phyloP scores from a whole-genome alignment of 768 basidiomycete species.

The Russula emetica region DNA sequence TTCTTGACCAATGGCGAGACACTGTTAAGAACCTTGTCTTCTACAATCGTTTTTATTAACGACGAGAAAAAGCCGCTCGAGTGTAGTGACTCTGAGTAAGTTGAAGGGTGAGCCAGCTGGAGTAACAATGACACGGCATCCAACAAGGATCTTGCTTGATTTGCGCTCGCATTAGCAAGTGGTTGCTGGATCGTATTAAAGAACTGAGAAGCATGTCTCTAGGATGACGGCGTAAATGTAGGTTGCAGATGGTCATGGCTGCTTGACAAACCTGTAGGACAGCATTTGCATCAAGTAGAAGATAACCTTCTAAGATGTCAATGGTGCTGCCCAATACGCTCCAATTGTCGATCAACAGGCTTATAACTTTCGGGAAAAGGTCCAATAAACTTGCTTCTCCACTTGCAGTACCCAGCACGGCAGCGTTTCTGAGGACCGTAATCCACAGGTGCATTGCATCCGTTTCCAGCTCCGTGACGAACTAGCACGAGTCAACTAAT shows the following conservation, averaged over 20 bases:
- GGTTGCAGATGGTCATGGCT: neutral
- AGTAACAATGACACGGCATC: conserved; percentile 54
- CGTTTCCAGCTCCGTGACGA: conserved; percentile 64
- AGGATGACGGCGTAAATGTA: neutral
- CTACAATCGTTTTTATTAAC: conserved; percentile 54
- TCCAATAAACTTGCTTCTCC: conserved; percentile 52
- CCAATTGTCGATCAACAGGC: conserved; percentile 61
- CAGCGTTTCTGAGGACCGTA: conserved; percentile 61
- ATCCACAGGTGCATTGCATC: conserved; percentile 78
- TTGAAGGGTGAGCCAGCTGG: conserved; percentile 55
- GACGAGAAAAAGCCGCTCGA: conserved; percentile 66
- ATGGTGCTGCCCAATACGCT: conserved; percentile 70
- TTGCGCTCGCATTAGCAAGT: conserved; percentile 45
- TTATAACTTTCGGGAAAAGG: conserved; percentile 59
- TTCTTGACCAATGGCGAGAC: conserved; percentile 14
- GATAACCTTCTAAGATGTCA: conserved; percentile 69
- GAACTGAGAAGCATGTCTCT: conserved; percentile 55
- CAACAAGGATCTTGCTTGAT: conserved; percentile 65
- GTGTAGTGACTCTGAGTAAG: conserved; percentile 76
- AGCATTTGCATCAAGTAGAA: conserved; percentile 59
- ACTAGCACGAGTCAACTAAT: conserved; percentile 39
- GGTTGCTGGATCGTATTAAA: conserved; percentile 54
- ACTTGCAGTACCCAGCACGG: conserved; percentile 45
- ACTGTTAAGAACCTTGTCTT: conserved; percentile 53
- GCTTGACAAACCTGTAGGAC: conserved; percentile 55